phyloP scores from a whole-genome alignment of 2,329 filamentous ascomycete genomes.

The Aspergillus sp. region DNA sequence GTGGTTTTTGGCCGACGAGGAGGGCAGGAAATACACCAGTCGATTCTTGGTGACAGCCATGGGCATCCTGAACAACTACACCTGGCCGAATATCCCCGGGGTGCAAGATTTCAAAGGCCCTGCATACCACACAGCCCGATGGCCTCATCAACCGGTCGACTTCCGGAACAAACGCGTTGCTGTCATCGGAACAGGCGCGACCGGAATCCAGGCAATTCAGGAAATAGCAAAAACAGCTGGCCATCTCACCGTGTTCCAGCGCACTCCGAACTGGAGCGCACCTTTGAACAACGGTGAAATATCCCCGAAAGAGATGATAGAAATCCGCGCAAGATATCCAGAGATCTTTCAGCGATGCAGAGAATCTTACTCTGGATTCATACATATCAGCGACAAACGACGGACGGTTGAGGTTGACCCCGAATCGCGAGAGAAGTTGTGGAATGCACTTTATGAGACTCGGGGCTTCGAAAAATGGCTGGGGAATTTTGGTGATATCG shows the following conservation, averaged over 20 bases:
- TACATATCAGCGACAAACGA: conserved; percentile 6
- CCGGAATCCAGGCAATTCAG: conserved; percentile 39
- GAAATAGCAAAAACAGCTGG: conserved; percentile 15
- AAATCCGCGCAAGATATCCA: conserved; percentile 10
- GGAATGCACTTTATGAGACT: conserved; percentile 16
- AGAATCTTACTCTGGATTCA: conserved; percentile 13
- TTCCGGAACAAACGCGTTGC: conserved; percentile 40
- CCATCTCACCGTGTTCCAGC: conserved; percentile 23
- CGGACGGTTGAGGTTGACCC: conserved; percentile 7
- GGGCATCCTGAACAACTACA: conserved; percentile 39
- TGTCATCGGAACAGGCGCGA: conserved; percentile 45
- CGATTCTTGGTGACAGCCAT: conserved; percentile 40
- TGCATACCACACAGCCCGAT: conserved; percentile 41
- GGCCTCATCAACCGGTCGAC: conserved; percentile 35
- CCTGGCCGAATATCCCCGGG: conserved; percentile 38
- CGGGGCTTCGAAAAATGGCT: conserved; percentile 22
- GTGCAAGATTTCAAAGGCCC: conserved; percentile 41
- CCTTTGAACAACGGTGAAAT: conserved; percentile 24
- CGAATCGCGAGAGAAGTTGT: conserved; percentile 13
- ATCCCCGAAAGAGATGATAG: conserved; percentile 15
- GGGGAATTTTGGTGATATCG: conserved; percentile 52
- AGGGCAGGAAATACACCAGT: conserved; percentile 20
- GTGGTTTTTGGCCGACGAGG: conserved; percentile 33
- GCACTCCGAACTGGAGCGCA: conserved; percentile 25
- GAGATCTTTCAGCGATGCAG: conserved; percentile 16